Percentiles rank a stretch among this genome's conserved stretches.
Evolutionary conservation across 768 basidiomycete species (phyloP).

Genomic region (Lentinula boryana): DNA sequence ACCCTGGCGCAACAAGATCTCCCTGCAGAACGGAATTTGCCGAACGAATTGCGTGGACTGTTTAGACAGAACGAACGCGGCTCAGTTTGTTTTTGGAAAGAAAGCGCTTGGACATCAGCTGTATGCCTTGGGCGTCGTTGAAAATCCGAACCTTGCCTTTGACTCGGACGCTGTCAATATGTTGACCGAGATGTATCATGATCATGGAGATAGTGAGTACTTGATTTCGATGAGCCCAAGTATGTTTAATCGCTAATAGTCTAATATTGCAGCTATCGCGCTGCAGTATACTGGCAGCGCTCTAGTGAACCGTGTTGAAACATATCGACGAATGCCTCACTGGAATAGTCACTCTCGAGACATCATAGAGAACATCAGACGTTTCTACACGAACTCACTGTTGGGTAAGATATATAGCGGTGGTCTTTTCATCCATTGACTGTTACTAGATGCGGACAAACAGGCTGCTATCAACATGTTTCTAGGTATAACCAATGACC

Average conservation of each 20-base stretch:
- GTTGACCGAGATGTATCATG: conserved; percentile 98
- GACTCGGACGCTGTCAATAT: conserved; percentile 95
- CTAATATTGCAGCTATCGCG: conserved; percentile 63
- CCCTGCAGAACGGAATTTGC: conserved; percentile 87
- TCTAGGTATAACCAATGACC: conserved; percentile 66
- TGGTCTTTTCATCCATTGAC: neutral
- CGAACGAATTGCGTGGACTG: conserved; percentile 98
- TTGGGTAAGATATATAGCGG: conserved; percentile 46
- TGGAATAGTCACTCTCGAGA: conserved; percentile 98
- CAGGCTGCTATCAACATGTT: conserved; percentile 98
- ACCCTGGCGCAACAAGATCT: conserved; percentile 60
- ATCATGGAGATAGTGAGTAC: conserved; percentile 85
- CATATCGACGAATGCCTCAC: conserved; percentile 90
- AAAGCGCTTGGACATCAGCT: conserved; percentile 92
- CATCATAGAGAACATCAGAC: conserved; percentile 89
- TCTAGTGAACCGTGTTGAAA: conserved; percentile 93
- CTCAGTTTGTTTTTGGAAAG: conserved; percentile 96
- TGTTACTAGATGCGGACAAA: conserved; percentile 79
- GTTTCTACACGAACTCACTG: conserved; percentile 93
- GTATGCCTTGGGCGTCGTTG: conserved; percentile 87
- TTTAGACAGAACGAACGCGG: conserved; percentile 92
- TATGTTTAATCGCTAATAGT: neutral
- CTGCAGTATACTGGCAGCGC: conserved; percentile 97
- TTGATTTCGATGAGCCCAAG: neutral
- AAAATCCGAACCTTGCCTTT: conserved; percentile 74